These are phyloP conservation scores for Myrica gale DNA, from an alignment of 306 rosid genomes.

Conservation along the genomic window DNA sequence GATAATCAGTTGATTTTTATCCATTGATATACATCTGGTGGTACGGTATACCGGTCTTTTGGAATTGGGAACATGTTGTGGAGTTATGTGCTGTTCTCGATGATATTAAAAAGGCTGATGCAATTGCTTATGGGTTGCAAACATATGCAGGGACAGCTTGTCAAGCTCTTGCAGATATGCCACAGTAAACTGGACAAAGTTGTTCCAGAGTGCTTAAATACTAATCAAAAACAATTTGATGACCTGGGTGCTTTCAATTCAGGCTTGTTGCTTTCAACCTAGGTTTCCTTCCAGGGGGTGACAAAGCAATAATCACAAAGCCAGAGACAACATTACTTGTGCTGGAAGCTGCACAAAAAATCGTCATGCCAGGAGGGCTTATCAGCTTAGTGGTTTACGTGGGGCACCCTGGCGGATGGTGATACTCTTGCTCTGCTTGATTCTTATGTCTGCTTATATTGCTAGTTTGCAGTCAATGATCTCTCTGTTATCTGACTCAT, in stretches of 20 bases:
- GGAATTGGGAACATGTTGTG: neutral
- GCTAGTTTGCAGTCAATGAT: conserved; percentile 17
- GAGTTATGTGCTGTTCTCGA: neutral
- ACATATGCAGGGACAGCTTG: conserved; percentile 58
- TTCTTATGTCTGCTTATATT: neutral
- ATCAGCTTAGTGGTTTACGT: conserved; percentile 81
- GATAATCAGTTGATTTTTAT: neutral
- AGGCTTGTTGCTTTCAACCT: conserved; percentile 96
- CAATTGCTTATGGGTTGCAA: conserved; percentile 26
- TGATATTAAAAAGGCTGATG: conserved; percentile 7
- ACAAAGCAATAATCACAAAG: conserved; percentile 65
- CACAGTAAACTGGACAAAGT: conserved; percentile 82
- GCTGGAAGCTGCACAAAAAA: conserved; percentile 65
- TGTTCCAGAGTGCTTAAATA: conserved; percentile 36
- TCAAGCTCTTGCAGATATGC: conserved; percentile 65
- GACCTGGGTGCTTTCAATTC: conserved; percentile 39
- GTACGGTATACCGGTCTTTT: neutral
- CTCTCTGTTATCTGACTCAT: neutral
- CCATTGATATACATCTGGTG: neutral
- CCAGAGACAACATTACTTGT: conserved; percentile 71
- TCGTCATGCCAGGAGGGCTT: conserved; percentile 65
- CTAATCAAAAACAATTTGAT: conserved; percentile 11
- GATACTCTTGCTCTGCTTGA: conserved; percentile 34
- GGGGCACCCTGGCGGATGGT: conserved; percentile 95
- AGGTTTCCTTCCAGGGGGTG: conserved; percentile 92